phyloP scores from a whole-genome alignment of 73 alveolate species.

The Paramecium primaurelia region DNA sequence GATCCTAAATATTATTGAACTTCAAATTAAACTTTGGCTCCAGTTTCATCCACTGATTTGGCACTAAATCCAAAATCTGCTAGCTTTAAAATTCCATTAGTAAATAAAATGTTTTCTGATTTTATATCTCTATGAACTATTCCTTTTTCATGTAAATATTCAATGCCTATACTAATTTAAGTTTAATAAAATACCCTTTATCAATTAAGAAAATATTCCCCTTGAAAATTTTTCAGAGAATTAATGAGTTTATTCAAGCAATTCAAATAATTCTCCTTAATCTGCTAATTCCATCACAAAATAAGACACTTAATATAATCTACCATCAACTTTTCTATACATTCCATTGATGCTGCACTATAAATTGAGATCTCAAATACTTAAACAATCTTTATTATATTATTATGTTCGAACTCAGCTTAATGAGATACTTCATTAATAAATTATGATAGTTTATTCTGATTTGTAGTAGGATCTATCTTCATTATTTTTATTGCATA shows the following conservation, averaged over 20 bases:
- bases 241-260: conserved; percentile 8
- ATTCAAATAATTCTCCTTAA: conserved; percentile 31
- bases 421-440: background rate
- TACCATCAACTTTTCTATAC: conserved; percentile 34
- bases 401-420: conserved; percentile 6
- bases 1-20: conserved; percentile 44
- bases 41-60: conserved; percentile 35
- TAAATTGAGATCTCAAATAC: background rate
- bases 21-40: conserved; percentile 30
- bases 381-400: background rate
- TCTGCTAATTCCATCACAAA: conserved; percentile 50
- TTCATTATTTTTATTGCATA: conserved; percentile 39
- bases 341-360: conserved; percentile 34
- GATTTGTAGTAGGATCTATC: conserved; percentile 21
- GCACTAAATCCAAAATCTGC: conserved; percentile 59
- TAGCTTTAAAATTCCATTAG: background rate
- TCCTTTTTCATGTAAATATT: conserved; percentile 26
- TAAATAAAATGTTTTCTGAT: conserved; percentile 12
- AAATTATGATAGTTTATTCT: background rate
- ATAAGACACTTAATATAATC: conserved; percentile 1
- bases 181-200: background rate
- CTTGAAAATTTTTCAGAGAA: conserved; percentile 40
- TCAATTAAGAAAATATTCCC: background rate
- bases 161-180: conserved; percentile 2
- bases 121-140: conserved; percentile 45